These are phyloP conservation scores for Rhizodiscina lignyota DNA, from an alignment of 495 filamentous ascomycete species.

Conservation along the genomic window DNA sequence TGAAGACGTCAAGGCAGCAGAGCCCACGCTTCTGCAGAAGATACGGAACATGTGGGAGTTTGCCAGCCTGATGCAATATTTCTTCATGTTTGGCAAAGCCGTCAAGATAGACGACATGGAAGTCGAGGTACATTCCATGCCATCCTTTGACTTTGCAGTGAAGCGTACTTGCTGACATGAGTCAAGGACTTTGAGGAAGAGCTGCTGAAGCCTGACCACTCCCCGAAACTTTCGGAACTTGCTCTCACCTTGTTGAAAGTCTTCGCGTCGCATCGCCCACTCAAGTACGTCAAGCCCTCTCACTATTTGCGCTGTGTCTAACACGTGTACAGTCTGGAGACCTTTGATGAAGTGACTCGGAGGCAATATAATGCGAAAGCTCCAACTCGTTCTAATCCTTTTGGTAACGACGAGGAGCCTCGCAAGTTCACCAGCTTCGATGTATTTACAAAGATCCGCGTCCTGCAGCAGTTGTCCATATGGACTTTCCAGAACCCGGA, in stretches of 20 bases:
- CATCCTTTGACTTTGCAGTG: background rate
- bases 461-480: conserved; percentile 78
- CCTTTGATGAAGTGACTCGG: conserved; percentile 89
- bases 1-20: conserved; percentile 4
- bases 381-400: conserved; percentile 66
- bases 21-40: conserved; percentile 39
- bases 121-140: conserved; percentile 50
- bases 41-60: conserved; percentile 89
- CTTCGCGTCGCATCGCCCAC: conserved; percentile 81
- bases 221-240: conserved; percentile 58
- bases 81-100: conserved; percentile 70
- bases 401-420: conserved; percentile 60
- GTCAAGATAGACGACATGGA: conserved; percentile 78
- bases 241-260: conserved; percentile 82
- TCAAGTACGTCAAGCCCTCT: conserved; percentile 47
- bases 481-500: conserved; percentile 82
- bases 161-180: conserved; percentile 3
- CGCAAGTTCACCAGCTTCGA: conserved; percentile 67
- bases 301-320: background rate
- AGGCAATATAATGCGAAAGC: conserved; percentile 79
- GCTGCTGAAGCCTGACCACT: conserved; percentile 59
- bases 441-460: conserved; percentile 68
- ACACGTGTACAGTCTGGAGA: conserved; percentile 44
- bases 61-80: conserved; percentile 84
- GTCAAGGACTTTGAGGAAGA: conserved; percentile 78